phyloP scores from a whole-genome alignment of 257 asterid species.

The Misopates orontium region DNA sequence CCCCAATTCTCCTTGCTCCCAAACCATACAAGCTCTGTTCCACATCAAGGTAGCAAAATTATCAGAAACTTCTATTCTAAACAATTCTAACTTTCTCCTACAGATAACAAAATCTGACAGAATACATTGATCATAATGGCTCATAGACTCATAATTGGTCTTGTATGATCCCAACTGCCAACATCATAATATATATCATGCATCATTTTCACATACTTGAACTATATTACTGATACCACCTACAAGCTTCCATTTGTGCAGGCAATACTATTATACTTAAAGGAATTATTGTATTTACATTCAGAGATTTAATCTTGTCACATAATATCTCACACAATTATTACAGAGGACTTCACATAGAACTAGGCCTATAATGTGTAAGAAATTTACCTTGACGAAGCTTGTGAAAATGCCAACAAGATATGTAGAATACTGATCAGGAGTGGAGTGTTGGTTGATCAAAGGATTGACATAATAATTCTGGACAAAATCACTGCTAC shows the following conservation, averaged over 20 bases:
- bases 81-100: no score
- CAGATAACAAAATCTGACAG: no score
- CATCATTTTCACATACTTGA: no score
- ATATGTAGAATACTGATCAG: slow-evolving; percentile 72
- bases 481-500: slow-evolving; percentile 85
- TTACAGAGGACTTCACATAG: no score
- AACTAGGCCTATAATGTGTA: background rate
- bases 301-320: no score
- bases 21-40: slow-evolving; percentile 59
- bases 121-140: background rate
- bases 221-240: no score
- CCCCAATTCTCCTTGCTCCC: slow-evolving; percentile 94
- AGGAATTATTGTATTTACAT: no score
- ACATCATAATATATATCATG: no score
- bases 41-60: background rate
- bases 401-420: slow-evolving; percentile 56
- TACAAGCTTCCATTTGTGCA: no score
- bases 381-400: slow-evolving; percentile 55
- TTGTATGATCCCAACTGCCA: no score
- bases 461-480: slow-evolving; percentile 82
- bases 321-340: no score
- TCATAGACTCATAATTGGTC: background rate
- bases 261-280: no score
- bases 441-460: slow-evolving; percentile 61
- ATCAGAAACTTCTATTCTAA: background rate